Evolutionary conservation across 176 grass and related monocot genomes (phyloP).

Genomic region (Aegilops speltoides): DNA sequence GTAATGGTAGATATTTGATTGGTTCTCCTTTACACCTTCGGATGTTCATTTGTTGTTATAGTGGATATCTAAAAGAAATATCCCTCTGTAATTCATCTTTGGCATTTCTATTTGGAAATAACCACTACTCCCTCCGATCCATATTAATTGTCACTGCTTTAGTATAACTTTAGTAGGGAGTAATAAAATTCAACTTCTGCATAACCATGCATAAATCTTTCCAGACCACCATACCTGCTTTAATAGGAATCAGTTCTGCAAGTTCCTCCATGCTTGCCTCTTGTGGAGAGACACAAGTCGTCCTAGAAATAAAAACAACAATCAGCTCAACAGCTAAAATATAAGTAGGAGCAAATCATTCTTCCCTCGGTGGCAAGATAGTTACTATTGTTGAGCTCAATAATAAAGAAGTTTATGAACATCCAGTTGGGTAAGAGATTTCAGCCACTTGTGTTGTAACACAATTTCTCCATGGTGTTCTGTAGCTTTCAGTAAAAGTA

Average conservation of each 20-base stretch:
- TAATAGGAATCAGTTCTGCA: conserved; percentile 72
- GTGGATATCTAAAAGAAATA: conserved; percentile 1
- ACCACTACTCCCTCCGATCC: neutral
- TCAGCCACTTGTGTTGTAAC: neutral
- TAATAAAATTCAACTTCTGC: conserved; percentile 19
- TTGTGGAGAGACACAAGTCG: conserved; percentile 62
- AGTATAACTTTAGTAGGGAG: too few species aligned
- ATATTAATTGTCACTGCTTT: neutral
- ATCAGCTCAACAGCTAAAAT: conserved; percentile 27
- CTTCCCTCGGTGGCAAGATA: neutral
- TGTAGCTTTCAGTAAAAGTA: neutral
- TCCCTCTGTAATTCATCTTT: conserved; percentile 28
- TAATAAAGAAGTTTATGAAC: neutral
- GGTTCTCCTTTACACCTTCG: neutral
- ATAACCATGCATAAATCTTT: conserved; percentile 14
- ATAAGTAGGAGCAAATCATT: conserved; percentile 10
- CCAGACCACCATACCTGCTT: conserved; percentile 56
- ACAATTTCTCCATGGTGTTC: neutral
- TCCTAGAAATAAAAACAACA: conserved; percentile 42
- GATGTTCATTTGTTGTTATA: conserved; percentile 32
- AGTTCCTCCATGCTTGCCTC: conserved; percentile 85
- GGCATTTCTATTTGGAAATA: conserved; percentile 25
- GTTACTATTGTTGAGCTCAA: neutral
- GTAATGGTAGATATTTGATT: neutral
- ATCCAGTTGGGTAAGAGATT: neutral